phyloP scores from a whole-genome alignment of 805 yeast species.

The Saccharomyces paradoxus region DNA sequence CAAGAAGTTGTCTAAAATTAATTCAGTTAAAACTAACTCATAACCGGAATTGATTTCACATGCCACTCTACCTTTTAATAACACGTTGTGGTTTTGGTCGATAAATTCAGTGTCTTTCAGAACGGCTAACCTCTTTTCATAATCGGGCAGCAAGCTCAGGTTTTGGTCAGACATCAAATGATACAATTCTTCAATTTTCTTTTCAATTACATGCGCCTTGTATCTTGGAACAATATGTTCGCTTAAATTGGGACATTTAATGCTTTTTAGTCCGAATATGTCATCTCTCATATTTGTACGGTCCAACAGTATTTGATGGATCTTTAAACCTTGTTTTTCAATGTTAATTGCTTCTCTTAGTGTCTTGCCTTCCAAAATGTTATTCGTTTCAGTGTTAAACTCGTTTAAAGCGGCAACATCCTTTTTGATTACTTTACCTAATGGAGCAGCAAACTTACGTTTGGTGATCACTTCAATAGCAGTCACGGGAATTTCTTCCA shows the following conservation, averaged over 20 bases:
- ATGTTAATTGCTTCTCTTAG: slow-evolving; percentile 19
- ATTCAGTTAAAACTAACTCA: slow-evolving; percentile 83
- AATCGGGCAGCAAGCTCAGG: slow-evolving; percentile 83
- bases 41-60: slow-evolving; percentile 89
- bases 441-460: slow-evolving; percentile 19
- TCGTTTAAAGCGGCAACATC: slow-evolving; percentile 20
- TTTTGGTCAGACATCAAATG: slow-evolving; percentile 76
- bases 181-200: slow-evolving; percentile 48
- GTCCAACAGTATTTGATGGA: slow-evolving; percentile 24
- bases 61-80: slow-evolving; percentile 83
- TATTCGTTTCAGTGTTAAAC: slow-evolving; percentile 18
- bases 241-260: slow-evolving; percentile 38
- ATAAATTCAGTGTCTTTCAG: slow-evolving; percentile 72
- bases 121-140: slow-evolving; percentile 79
- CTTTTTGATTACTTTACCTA: slow-evolving; percentile 22
- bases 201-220: slow-evolving; percentile 38
- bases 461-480: slow-evolving; percentile 28
- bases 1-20: slow-evolving; percentile 81
- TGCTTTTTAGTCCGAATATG: slow-evolving; percentile 12
- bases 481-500: slow-evolving; percentile 23
- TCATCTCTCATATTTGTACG: slow-evolving; percentile 22
- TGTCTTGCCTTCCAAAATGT: slow-evolving; percentile 16
- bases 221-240: slow-evolving; percentile 39
- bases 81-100: slow-evolving; percentile 60
- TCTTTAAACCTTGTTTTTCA: slow-evolving; percentile 25